Evolutionary conservation across 768 basidiomycete genomes (phyloP).

Genomic region (Kwoniella heveanensis): DNA sequence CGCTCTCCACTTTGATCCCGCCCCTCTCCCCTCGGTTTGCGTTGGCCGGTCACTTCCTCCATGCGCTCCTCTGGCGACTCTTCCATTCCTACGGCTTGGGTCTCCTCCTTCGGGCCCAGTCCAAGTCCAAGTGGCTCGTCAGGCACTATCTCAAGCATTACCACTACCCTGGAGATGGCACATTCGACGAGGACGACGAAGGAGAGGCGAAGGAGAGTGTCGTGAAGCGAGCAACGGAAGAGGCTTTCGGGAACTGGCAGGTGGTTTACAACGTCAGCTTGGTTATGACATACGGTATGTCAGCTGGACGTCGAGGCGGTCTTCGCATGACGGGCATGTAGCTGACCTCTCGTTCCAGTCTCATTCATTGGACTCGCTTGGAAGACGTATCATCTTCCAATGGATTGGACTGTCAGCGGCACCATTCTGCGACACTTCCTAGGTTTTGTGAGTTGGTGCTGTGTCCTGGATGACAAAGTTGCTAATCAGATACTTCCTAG

Average conservation of each 20-base stretch:
- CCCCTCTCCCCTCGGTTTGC: constrained; percentile 63
- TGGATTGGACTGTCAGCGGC: constrained; percentile 83
- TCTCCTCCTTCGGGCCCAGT: constrained; percentile 77
- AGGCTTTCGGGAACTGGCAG: constrained; percentile 97
- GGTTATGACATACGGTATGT: constrained; percentile 89
- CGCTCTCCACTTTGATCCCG: constrained; percentile 66
- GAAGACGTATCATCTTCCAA: constrained; percentile 82
- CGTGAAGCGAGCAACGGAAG: constrained; percentile 76
- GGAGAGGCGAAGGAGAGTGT: constrained; percentile 63
- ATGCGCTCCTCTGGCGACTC: constrained; percentile 80
- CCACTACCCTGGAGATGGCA: constrained; percentile 63
- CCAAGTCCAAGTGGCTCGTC: constrained; percentile 82
- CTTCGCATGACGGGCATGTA: too few species aligned
- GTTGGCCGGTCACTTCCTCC: constrained; percentile 67
- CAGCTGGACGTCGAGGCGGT: too few species aligned
- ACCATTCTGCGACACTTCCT: constrained; percentile 84
- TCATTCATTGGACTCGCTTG: constrained; percentile 83
- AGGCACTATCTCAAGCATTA: constrained; percentile 94
- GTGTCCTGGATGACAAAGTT: background rate
- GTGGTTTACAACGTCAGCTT: constrained; percentile 85
- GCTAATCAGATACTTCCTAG: constrained; percentile 57
- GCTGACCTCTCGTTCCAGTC: constrained; percentile 59
- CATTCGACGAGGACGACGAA: constrained; percentile 15
- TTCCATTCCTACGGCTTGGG: constrained; percentile 90
- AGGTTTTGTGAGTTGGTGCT: constrained; percentile 67